A percentile compares a stretch with the other conserved stretches of the same genome.
Conservation (phyloP, 2,329 filamentous ascomycete genomes). For the Stemphylium beticola region DNA sequence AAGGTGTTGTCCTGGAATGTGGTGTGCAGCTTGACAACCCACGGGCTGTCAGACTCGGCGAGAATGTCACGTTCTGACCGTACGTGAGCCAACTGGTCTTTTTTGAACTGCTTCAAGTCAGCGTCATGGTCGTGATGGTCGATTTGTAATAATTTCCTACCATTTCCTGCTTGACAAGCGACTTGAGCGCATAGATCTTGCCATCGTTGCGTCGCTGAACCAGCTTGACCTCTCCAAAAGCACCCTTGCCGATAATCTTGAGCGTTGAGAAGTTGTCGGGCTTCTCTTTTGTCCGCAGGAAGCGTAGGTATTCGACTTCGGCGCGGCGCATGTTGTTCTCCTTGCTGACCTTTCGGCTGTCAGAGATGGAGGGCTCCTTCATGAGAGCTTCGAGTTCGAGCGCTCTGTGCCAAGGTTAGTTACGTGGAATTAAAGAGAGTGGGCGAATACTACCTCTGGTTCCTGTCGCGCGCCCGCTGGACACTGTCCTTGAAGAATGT, state of each 20-base stretch:
- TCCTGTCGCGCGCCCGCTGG: constrained; percentile 91
- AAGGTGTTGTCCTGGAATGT: constrained; percentile 98
- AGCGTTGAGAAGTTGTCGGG: constrained; percentile 94
- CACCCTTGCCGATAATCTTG: constrained; percentile 98
- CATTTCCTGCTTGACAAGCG: constrained; percentile 98
- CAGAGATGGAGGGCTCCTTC: constrained; percentile 74
- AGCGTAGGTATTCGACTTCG: constrained; percentile 91
- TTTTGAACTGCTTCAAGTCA: constrained; percentile 72
- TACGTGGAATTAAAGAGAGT: not conserved
- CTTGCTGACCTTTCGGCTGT: constrained; percentile 80
- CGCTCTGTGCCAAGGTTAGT: constrained; percentile 65
- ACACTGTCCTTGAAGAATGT: constrained; percentile 98
- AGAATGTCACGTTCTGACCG: constrained; percentile 97
- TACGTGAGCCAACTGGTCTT: constrained; percentile 96
- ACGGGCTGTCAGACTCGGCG: constrained; percentile 98
- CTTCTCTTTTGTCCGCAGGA: constrained; percentile 90
- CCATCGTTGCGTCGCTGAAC: constrained; percentile 96
- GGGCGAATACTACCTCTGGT: constrained; percentile 73
- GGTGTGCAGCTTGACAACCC: constrained; percentile 98
- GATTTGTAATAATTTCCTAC: constrained; percentile 35
- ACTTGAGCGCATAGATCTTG: constrained; percentile 98
- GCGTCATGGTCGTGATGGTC: not conserved
- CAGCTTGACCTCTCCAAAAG: constrained; percentile 96
- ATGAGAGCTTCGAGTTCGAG: constrained; percentile 90
- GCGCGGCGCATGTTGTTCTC: constrained; percentile 84